Base-by-base conservation (phyloP, 768 basidiomycete species). In the Lactarius evosmus region DNA sequence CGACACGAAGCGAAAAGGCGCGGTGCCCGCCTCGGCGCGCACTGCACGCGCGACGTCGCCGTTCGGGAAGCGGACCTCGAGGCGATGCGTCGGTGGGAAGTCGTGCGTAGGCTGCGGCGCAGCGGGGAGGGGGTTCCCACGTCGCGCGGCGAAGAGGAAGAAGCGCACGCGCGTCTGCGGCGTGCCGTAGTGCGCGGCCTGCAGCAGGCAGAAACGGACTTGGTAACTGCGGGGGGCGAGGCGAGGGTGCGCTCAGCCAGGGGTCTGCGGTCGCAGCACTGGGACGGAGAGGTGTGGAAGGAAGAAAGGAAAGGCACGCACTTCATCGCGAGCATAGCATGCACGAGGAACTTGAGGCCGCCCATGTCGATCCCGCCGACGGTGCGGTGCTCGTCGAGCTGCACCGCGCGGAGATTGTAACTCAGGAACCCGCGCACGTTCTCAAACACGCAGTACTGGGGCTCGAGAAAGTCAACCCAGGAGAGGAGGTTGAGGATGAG, bases 291-390 rank as follows among this genome's bases (percentile, higher is more conserved):
- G 57, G 8, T 22, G 29, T 46, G 50, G 52, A 33, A 25, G 25
- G 9, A 16, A 29, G 36, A 36, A n/a, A 30, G 17, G 25, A 54
- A 46, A 30, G 36, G 30, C 17, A 40, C 33, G 68, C 72, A 91
- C 91, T 80, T 80, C 82, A 94, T 83, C 33, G 85, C 82, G 4
- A 86, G 69, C 65, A 93, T 70, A 0, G 84, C 82, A 4, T 85
- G 76, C 0, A 84, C 70, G 22, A 91, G 69, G 19, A 93, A 78
- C 71, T 90, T 92, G 1, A 93, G 70, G 0, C 88, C 88, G 7
- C 92, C 91, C 80, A 83, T 83, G n/a, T 81, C 76, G 41, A 90
- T 82, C 0, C 87, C 89, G 14, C 87, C 88, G 50, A 77, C 78
- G 0, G 85, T 77, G n/a, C 75, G 69, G 72, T 88, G 74, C 33